Conservation (phyloP, 495 filamentous ascomycete species). For the Pyronema omphalodes region DNA sequence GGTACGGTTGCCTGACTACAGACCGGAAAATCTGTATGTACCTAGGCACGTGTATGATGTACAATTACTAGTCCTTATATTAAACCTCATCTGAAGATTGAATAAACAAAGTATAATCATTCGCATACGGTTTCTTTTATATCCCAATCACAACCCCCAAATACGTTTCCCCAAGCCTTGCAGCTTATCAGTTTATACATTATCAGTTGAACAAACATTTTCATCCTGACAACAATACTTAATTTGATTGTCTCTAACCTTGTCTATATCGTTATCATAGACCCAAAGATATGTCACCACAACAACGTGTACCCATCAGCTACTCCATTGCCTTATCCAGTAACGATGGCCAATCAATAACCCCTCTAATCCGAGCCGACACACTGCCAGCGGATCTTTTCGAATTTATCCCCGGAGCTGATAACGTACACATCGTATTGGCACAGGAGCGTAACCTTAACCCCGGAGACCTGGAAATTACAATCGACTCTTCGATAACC, state of each 20-base stretch:
- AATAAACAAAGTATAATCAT: no score
- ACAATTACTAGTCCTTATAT: no score
- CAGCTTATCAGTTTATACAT: no score
- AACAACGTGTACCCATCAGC: neutral
- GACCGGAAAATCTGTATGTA: no score
- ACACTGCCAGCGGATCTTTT: neutral
- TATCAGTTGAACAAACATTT: neutral
- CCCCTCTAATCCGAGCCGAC: neutral
- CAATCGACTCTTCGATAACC: neutral
- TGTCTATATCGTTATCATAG: neutral
- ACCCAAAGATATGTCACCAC: neutral
- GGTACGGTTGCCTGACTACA: no score
- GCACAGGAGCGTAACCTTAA: no score
- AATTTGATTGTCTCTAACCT: neutral
- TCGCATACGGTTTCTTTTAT: no score
- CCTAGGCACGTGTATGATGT: no score
- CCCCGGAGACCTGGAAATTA: neutral
- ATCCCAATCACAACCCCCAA: no score
- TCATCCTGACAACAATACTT: neutral
- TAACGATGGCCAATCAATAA: neutral
- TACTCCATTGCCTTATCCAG: neutral
- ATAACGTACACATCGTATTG: no score
- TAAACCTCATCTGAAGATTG: no score
- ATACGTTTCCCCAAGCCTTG: no score
- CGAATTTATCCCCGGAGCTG: neutral